Evolutionary conservation across 768 basidiomycete genomes (phyloP).

Genomic region (Amanita polypyramis): DNA sequence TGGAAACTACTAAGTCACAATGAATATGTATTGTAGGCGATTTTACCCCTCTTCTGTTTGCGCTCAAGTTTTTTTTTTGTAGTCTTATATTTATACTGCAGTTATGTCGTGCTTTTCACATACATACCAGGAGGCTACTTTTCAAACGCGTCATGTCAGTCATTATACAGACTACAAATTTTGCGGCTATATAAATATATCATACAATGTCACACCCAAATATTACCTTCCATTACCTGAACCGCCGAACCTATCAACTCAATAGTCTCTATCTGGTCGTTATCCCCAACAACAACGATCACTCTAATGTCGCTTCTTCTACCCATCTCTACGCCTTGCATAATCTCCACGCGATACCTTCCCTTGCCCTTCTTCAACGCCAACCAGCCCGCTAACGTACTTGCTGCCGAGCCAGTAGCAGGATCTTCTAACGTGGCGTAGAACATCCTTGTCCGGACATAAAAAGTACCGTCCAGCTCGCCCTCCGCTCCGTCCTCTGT

Average conservation of each 20-base stretch:
- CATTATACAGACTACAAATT: no score
- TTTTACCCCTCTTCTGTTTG: no score
- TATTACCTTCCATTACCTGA: conserved; percentile 27
- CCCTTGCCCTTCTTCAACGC: conserved; percentile 25
- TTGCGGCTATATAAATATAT: not conserved
- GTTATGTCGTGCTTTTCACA: no score
- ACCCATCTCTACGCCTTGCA: conserved; percentile 38
- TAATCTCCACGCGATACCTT: conserved; percentile 24
- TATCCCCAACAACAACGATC: conserved; percentile 21
- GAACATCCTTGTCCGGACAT: conserved; percentile 31
- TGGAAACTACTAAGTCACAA: not conserved
- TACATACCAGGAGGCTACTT: no score
- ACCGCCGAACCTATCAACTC: conserved; percentile 30
- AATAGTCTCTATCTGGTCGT: conserved; percentile 20
- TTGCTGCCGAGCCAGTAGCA: conserved; percentile 36
- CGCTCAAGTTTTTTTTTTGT: not conserved
- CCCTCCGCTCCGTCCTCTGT: conserved; percentile 17
- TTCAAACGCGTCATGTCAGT: no score
- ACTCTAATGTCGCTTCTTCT: conserved; percentile 31
- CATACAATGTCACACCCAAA: conserved; percentile 1
- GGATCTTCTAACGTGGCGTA: conserved; percentile 30
- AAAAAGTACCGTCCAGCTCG: not conserved
- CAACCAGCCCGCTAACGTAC: conserved; percentile 31
- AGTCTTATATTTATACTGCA: not conserved
- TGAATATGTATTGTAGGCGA: not conserved